Percentiles rank a stretch among this genome's conserved stretches.
Conservation (phyloP, 768 basidiomycete species). For the Tricholoma hemisulphureum region DNA sequence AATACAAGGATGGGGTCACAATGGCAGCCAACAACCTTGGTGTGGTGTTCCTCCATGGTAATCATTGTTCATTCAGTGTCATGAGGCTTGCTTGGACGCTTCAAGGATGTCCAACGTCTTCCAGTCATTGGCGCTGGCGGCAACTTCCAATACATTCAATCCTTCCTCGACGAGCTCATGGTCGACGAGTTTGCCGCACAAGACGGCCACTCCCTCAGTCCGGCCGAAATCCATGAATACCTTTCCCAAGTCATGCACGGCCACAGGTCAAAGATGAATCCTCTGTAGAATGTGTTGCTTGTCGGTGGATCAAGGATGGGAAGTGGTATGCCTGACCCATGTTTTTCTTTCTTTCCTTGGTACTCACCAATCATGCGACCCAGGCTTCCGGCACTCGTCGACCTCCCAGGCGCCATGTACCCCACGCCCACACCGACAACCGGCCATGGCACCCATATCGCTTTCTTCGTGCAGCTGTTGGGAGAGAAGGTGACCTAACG, state of each 20-base stretch:
- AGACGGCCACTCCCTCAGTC: slow-evolving; percentile 83
- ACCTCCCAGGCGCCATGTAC: slow-evolving; percentile 96
- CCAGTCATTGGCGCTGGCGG: slow-evolving; percentile 90
- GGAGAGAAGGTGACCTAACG: slow-evolving; percentile 66
- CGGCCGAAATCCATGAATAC: slow-evolving; percentile 90
- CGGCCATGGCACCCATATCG: slow-evolving; percentile 91
- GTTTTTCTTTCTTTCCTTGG: background rate
- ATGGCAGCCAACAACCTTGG: slow-evolving; percentile 98
- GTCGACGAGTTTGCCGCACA: slow-evolving; percentile 76
- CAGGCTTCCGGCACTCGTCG: slow-evolving; percentile 93
- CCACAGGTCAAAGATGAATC: slow-evolving; percentile 84
- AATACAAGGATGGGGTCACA: slow-evolving; percentile 96
- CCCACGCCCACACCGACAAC: slow-evolving; percentile 90
- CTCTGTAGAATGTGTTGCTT: slow-evolving; percentile 91
- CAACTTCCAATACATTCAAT: slow-evolving; percentile 93
- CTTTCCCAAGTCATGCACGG: slow-evolving; percentile 88
- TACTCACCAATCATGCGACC: background rate
- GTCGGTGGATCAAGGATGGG: slow-evolving; percentile 88
- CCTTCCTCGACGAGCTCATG: slow-evolving; percentile 71
- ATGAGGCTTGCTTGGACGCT: slow-evolving; percentile 94
- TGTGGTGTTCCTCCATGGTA: slow-evolving; percentile 41
- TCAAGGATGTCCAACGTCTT: slow-evolving; percentile 91
- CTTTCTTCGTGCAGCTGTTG: slow-evolving; percentile 89
- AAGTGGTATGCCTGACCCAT: slow-evolving; percentile 60
- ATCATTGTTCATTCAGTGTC: slow-evolving; percentile 60